A percentile compares a stretch with the other conserved stretches of the same genome.
phyloP scores from a whole-genome alignment of 2,329 filamentous ascomycete species.

The Fusarium humuli region DNA sequence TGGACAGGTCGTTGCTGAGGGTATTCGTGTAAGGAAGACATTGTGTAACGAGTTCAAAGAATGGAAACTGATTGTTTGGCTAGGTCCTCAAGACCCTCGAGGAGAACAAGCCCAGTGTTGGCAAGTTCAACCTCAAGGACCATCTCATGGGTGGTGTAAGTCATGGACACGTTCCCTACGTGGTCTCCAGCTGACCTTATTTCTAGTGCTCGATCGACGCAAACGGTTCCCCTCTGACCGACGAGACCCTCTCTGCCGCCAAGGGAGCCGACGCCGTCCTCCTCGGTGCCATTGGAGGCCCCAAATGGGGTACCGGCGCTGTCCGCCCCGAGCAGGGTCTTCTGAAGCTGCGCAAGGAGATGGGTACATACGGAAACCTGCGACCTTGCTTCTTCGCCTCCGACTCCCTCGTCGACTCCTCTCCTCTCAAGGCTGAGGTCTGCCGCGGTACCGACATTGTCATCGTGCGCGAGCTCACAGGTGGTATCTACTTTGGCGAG shows the following conservation, averaged over 20 bases:
- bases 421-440: slow-evolving; percentile 86
- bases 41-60: not conserved
- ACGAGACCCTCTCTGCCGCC: slow-evolving; percentile 83
- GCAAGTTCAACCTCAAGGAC: slow-evolving; percentile 88
- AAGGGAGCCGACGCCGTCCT: slow-evolving; percentile 90
- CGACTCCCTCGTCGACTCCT: slow-evolving; percentile 83
- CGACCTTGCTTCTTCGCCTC: slow-evolving; percentile 96
- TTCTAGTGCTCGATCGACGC: slow-evolving; percentile 87
- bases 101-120: slow-evolving; percentile 73
- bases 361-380: slow-evolving; percentile 94
- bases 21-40: slow-evolving; percentile 74
- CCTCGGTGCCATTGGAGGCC: slow-evolving; percentile 94
- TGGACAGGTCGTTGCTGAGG: slow-evolving; percentile 79
- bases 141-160: slow-evolving; percentile 92
- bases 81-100: slow-evolving; percentile 85
- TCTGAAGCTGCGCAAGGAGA: slow-evolving; percentile 90
- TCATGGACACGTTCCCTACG: slow-evolving; percentile 11
- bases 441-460: slow-evolving; percentile 91
- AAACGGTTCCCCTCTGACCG: slow-evolving; percentile 81
- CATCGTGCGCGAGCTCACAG: slow-evolving; percentile 91
- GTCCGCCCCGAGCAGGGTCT: slow-evolving; percentile 94
- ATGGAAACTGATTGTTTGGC: slow-evolving; percentile 6
- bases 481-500: slow-evolving; percentile 95
- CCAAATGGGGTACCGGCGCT: slow-evolving; percentile 90
- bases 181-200: not conserved